Evolutionary conservation across 345 rosid genomes (phyloP).

Genomic region (Eucalyptus grandis): DNA sequence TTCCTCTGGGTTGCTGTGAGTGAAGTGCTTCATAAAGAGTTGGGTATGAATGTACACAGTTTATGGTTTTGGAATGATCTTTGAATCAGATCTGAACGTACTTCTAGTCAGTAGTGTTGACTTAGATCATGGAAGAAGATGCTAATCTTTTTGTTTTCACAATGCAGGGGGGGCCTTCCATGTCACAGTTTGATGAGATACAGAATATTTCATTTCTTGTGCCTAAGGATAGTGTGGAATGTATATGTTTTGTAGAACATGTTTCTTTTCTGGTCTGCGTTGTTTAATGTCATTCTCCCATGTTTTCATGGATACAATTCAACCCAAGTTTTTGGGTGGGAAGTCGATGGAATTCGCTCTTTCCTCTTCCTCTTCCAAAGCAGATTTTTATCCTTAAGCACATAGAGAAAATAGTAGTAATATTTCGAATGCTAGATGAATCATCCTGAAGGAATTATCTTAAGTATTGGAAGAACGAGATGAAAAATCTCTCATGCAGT

Average conservation of each 20-base stretch:
- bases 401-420: not conserved
- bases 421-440: not conserved
- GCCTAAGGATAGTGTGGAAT: not conserved
- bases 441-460: not conserved
- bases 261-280: not conserved
- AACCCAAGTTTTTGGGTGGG: not conserved
- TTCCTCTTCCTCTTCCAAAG: not conserved
- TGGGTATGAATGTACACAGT: not conserved
- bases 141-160: not conserved
- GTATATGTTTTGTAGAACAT: not conserved
- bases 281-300: not conserved
- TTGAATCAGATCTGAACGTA: not conserved
- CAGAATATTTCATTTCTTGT: not conserved
- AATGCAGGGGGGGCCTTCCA: not conserved
- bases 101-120: not conserved
- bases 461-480: not conserved
- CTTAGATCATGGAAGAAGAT: not conserved
- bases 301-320: not conserved
- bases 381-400: not conserved
- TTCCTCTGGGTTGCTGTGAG: not conserved
- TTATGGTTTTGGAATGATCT: not conserved
- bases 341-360: not conserved
- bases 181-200: not conserved
- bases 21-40: not conserved
- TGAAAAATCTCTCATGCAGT: not conserved